Evolutionary conservation across 768 basidiomycete genomes (phyloP).

Genomic region (Podaxis sp.): DNA sequence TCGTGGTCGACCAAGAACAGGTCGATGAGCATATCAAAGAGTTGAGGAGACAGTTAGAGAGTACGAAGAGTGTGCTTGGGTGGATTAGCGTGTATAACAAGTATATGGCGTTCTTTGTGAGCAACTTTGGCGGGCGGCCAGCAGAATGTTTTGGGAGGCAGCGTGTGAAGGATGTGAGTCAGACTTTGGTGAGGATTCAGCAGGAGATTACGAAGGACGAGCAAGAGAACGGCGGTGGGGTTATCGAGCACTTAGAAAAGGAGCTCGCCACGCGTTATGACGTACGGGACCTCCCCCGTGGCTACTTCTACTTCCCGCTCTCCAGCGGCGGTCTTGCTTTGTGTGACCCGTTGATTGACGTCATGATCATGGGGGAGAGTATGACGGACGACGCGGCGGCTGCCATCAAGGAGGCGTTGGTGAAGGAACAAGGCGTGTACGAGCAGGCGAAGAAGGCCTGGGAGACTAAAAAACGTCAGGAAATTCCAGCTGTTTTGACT

Average conservation of each 20-base stretch:
- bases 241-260: conserved; percentile 22
- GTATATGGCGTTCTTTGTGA: conserved; percentile 36
- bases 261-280: conserved; percentile 29
- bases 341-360: conserved; percentile 35
- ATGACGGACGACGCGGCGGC: conserved; percentile 16
- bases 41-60: conserved; percentile 34
- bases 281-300: conserved; percentile 33
- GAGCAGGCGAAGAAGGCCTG: neutral
- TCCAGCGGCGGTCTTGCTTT: conserved; percentile 35
- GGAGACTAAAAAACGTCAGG: neutral
- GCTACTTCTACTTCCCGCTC: conserved; percentile 39
- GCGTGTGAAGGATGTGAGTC: conserved; percentile 30
- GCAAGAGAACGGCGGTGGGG: neutral
- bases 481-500: neutral
- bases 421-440: conserved; percentile 9
- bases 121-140: conserved; percentile 34
- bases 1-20: conserved; percentile 34
- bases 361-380: conserved; percentile 26
- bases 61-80: conserved; percentile 36
- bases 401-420: conserved; percentile 8
- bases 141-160: conserved; percentile 32
- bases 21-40: conserved; percentile 36
- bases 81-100: conserved; percentile 39
- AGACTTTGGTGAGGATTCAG: conserved; percentile 33
- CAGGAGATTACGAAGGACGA: conserved; percentile 21